Base-by-base conservation (phyloP, 2,329 filamentous ascomycete species). In the Penicillium sp. region DNA sequence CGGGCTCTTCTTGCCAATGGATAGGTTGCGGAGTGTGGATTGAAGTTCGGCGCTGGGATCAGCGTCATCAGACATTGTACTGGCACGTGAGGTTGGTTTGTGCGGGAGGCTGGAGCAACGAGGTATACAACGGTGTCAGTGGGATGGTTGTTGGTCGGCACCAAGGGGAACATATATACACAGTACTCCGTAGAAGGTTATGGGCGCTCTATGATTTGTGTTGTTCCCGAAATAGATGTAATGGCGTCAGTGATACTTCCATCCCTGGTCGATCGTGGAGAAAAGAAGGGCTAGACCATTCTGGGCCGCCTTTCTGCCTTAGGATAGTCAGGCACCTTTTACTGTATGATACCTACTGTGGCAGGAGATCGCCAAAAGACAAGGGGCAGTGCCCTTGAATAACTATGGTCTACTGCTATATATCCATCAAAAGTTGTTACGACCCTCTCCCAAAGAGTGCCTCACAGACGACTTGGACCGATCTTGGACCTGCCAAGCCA, bases 1-100 rank as follows among this genome's bases (percentile, higher is more conserved):
- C 27, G 63, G 62, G 25, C 57, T 62, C 41, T 64, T 64, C 46
- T 58, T 57, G 43, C 58, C 58, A 53, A 71, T 64, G 43, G 60
- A 57, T 12, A 69, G 64, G 42, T 59, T 49, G 47, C 59, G 60
- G 33, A 69, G 61, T 31, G 62, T 59, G n/a, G 64, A 65, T 50
- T 68, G 57, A 41, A 69, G 64, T 50, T 67, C 65, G 45, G 46
- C 36, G 27, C 56, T 36, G 18, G 54, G 55, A 52, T 61, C 58
- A 50, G 59, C 34, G 18, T 53, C 55, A 52, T 61, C 58, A 50
- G 59, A 59, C 59, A 61, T 61, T 37, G 49, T 31, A 44, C 36
- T 36, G 30, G 46, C 31, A 35, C 41, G 7, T 42, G 42, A 27
- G 29, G 18, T 41, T 19, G 14, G 14, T 4, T 35, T 7, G 40